Conservation (phyloP, 129 eudicot species). For the Sambucus nigra region DNA sequence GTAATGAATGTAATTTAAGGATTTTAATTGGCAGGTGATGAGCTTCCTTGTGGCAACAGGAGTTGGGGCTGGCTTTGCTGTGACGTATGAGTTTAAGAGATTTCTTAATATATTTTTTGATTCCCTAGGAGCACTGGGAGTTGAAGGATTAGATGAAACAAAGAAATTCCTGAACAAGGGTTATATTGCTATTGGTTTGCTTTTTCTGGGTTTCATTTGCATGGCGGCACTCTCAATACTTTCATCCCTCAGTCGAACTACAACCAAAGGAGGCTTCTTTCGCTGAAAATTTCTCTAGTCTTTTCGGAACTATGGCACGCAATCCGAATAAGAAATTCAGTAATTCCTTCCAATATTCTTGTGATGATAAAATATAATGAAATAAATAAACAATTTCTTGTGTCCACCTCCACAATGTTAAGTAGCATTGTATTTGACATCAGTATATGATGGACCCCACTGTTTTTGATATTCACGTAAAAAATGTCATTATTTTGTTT, state of each 20-base stretch:
- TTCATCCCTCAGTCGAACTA: not conserved
- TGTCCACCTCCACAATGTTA: too few species aligned
- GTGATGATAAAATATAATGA: too few species aligned
- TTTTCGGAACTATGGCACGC: not conserved
- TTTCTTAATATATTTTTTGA: not conserved
- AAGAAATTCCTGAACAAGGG: not conserved
- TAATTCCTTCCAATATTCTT: not conserved
- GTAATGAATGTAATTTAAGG: not conserved
- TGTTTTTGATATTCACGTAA: too few species aligned
- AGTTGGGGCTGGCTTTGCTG: not conserved
- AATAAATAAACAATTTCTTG: too few species aligned
- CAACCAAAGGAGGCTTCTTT: not conserved
- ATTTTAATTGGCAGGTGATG: not conserved
- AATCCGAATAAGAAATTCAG: not conserved
- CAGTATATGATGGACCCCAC: too few species aligned
- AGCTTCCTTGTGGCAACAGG: not conserved
- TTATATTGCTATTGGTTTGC: not conserved
- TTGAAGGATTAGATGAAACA: not conserved
- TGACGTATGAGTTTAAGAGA: not conserved
- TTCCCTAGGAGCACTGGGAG: not conserved
- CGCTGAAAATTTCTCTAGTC: not conserved
- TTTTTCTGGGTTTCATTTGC: not conserved
- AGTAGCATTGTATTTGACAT: too few species aligned
- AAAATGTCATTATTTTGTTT: too few species aligned
- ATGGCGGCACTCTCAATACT: not conserved